phyloP scores from a whole-genome alignment of 139 green algal genomes.

The Coelastrella sp. region DNA sequence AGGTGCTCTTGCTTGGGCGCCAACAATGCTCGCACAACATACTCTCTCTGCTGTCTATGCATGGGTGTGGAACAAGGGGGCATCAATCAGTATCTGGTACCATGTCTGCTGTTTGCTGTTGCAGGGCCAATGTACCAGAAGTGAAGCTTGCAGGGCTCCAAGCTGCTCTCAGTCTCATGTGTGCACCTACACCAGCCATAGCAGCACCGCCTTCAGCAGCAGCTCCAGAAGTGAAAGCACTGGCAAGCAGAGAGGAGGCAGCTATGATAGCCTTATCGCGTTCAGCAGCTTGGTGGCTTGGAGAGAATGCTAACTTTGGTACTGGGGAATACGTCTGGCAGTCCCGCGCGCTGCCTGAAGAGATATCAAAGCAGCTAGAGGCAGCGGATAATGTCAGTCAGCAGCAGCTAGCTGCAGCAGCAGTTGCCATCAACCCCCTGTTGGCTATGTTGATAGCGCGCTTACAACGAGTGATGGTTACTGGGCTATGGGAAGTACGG shows the following conservation, averaged over 20 bases:
- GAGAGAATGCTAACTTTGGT: slow-evolving; percentile 80
- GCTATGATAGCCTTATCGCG: slow-evolving; percentile 50
- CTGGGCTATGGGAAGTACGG: slow-evolving; percentile 55
- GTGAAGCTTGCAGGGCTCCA: slow-evolving; percentile 57
- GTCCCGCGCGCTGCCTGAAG: background rate
- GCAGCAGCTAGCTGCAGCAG: slow-evolving; percentile 56
- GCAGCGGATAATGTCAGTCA: background rate
- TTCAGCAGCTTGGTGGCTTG: slow-evolving; percentile 77
- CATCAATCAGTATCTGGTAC: background rate
- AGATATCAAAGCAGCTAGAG: slow-evolving; percentile 5
- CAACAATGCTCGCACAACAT: too few relatives aligned
- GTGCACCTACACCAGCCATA: slow-evolving; percentile 55
- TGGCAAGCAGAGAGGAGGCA: slow-evolving; percentile 59
- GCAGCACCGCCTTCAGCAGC: slow-evolving; percentile 48
- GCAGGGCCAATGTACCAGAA: slow-evolving; percentile 32
- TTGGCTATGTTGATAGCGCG: slow-evolving; percentile 55
- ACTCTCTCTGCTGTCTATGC: background rate
- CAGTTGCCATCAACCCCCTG: slow-evolving; percentile 51
- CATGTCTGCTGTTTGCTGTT: background rate
- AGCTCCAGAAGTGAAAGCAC: slow-evolving; percentile 63
- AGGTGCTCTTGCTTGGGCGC: too few relatives aligned
- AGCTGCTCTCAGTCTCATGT: slow-evolving; percentile 52
- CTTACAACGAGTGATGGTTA: slow-evolving; percentile 59
- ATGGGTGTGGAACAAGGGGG: background rate
- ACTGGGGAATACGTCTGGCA: slow-evolving; percentile 67